A percentile compares a stretch with the other conserved stretches of the same genome.
Conservation (phyloP, 108 stramenopile species). For the Nannochloropsis oceanica region DNA sequence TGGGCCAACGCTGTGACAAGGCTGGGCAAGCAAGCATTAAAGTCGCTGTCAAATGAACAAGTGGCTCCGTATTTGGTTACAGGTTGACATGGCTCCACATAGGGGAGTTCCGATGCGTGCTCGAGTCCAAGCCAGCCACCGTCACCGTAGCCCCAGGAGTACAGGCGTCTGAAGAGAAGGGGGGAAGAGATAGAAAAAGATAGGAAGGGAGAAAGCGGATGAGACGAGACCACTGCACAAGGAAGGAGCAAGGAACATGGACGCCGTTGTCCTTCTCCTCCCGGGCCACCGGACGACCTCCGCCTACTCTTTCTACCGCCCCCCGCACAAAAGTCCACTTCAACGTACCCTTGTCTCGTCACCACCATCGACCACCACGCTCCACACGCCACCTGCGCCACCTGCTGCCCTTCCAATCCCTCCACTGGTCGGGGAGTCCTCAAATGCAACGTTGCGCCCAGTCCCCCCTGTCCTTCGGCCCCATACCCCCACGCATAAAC, state of each 20-base stretch:
- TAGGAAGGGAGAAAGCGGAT: not conserved
- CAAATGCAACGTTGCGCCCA: conserved; percentile 28
- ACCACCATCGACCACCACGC: conserved; percentile 31
- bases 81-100: conserved; percentile 23
- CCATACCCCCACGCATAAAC: conserved; percentile 35
- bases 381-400: conserved; percentile 29
- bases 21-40: conserved; percentile 13
- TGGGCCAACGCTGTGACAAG: conserved; percentile 9
- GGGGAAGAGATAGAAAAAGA: not conserved
- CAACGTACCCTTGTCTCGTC: not conserved
- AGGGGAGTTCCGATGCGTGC: not conserved
- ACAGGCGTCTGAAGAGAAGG: not conserved
- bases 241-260: not conserved
- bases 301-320: not conserved
- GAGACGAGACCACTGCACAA: not conserved
- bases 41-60: conserved; percentile 22
- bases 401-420: conserved; percentile 4
- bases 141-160: conserved; percentile 32
- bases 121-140: conserved; percentile 31
- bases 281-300: not conserved
- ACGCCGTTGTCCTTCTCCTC: not conserved
- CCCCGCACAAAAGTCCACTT: not conserved
- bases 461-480: conserved; percentile 31
- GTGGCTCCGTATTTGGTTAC: conserved; percentile 10
- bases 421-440: conserved; percentile 24